These are phyloP conservation scores for Polygonum maritimum DNA, from an alignment of 148 eudicot genomes.

Conservation along the genomic window DNA sequence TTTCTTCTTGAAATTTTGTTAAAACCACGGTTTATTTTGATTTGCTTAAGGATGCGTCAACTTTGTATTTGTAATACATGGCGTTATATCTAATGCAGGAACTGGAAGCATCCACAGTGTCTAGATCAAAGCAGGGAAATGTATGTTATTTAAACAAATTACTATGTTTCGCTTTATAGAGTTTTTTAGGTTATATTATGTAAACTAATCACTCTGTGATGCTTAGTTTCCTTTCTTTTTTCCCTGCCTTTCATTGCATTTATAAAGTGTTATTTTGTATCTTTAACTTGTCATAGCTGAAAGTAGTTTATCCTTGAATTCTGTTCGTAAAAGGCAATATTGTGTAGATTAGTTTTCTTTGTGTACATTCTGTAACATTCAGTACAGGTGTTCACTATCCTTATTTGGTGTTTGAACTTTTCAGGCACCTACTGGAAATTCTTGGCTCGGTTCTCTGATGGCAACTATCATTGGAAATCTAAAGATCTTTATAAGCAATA, in stretches of 20 bases:
- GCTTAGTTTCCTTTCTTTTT: conserved; percentile 14
- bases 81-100: conserved; percentile 52
- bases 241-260: conserved; percentile 1
- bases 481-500: conserved; percentile 88
- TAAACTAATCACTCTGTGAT: background rate
- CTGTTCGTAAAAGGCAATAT: background rate
- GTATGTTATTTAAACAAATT: conserved; percentile 33
- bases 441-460: conserved; percentile 93
- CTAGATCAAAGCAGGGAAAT: conserved; percentile 89
- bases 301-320: background rate
- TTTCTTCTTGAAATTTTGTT: background rate
- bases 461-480: conserved; percentile 93
- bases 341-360: background rate
- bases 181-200: conserved; percentile 7
- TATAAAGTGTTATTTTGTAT: background rate
- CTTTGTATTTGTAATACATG: background rate
- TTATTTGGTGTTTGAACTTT: conserved; percentile 9
- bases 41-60: background rate
- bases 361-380: background rate
- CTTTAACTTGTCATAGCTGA: background rate
- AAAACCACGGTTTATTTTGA: background rate
- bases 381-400: background rate
- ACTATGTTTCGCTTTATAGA: background rate
- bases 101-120: conserved; percentile 91
- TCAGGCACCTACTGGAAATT: conserved; percentile 73